A percentile compares a stretch with the other conserved stretches of the same genome.
Conservation (phyloP, 2,329 filamentous ascomycete species). For the Cytospora schulzeri region DNA sequence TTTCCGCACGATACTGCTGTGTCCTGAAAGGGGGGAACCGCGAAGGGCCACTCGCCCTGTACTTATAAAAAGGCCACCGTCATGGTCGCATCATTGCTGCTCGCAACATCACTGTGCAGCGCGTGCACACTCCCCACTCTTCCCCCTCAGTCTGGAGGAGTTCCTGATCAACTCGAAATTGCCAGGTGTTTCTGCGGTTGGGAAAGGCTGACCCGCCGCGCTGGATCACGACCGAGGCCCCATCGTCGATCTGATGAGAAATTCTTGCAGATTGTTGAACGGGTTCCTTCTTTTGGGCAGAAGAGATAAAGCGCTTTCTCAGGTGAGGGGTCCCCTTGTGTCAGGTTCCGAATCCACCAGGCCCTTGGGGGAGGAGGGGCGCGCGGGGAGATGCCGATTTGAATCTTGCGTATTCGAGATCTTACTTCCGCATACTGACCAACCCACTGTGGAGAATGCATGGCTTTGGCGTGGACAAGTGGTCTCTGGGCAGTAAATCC, state of each 20-base stretch:
- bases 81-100: neutral
- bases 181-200: neutral
- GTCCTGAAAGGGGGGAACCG: neutral
- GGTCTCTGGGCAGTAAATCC: neutral
- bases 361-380: no score
- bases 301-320: neutral
- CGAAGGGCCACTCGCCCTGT: neutral
- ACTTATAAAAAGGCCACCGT: neutral
- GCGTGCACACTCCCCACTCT: neutral
- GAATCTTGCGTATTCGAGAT: neutral
- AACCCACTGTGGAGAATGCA: neutral
- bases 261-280: neutral
- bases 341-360: neutral
- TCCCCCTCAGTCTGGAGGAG: neutral
- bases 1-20: neutral
- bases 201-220: neutral
- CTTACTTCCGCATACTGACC: neutral
- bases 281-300: neutral
- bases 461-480: neutral
- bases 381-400: neutral
- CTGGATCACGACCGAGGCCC: neutral
- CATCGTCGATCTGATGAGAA: neutral
- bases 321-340: neutral
- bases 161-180: neutral
- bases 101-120: neutral